phyloP scores from a whole-genome alignment of 371 early-diverging fungal genomes.

The Syncephalastrum contaminatum region DNA sequence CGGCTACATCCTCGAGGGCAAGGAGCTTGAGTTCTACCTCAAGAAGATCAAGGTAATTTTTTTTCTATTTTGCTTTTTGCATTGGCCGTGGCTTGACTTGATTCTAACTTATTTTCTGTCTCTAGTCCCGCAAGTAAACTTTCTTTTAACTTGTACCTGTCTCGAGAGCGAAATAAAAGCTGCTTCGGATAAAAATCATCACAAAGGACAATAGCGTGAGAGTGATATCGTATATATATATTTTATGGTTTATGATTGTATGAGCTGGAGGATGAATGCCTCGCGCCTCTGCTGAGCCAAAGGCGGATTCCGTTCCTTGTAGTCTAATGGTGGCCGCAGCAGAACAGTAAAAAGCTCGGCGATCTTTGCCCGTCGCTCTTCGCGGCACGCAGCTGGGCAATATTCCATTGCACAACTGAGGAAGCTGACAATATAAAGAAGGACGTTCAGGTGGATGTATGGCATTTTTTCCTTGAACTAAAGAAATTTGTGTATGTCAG shows the following conservation, averaged over 20 bases:
- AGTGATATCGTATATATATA: too few species aligned
- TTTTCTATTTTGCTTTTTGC: neutral
- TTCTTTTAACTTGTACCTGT: conserved; percentile 2
- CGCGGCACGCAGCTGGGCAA: conserved; percentile 32
- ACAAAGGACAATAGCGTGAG: too few species aligned
- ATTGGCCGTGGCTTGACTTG: neutral
- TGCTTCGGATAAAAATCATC: too few species aligned
- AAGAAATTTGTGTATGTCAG: conserved; percentile 9
- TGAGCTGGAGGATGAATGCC: conserved; percentile 29
- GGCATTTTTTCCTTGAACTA: conserved; percentile 61
- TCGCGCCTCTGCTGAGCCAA: conserved; percentile 33
- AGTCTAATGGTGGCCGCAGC: conserved; percentile 37
- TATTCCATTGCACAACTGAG: conserved; percentile 61
- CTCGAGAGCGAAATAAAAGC: too few species aligned
- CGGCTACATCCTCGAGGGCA: conserved; percentile 99
- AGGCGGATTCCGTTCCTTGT: conserved; percentile 44
- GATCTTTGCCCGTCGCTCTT: conserved; percentile 35
- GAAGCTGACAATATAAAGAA: conserved; percentile 77
- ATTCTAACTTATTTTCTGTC: neutral
- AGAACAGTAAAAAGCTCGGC: conserved; percentile 48
- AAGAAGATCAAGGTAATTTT: conserved; percentile 79
- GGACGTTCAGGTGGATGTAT: conserved; percentile 64
- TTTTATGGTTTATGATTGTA: conserved; percentile 9
- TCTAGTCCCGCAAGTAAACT: conserved; percentile 20
- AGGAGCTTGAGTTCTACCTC: conserved; percentile 97